Base-by-base conservation (phyloP, 2,329 filamentous ascomycete species). In the Orbilia ellipsospora region DNA sequence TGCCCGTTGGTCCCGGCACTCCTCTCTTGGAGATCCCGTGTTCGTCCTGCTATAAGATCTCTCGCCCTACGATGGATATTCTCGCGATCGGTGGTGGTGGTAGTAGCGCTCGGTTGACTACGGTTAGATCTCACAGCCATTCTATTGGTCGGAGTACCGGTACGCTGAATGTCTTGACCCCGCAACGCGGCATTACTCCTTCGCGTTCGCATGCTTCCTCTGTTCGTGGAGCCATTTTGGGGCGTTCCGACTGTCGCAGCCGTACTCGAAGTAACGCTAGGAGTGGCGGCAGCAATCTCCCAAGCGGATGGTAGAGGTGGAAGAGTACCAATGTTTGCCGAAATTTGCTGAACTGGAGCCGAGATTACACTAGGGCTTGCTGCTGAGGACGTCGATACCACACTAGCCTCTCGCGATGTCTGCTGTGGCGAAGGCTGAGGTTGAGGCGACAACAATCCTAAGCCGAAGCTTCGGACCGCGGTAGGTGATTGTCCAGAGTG, bases 161-260 rank as follows among this genome's bases (percentile, higher is more conserved):
- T 63, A 3, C 72, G 64, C 44, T 69, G 72, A 44, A 65, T 64
- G 42, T 65, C 72, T 23, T 60, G 44, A 15, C 31, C 54, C 10
- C 72, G 64, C 13, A 75, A 60, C 48, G 72, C 59, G 6, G 72
- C 72, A n/a, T 69, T 75, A 52, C 72, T 75, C 42, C 72, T 42
- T 54, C 72, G 56, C 4, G 52, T 50, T 40, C 72, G 60, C 59
- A 75, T 75, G 15, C 69, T 61, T 10, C 64, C 64, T 64, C 70
- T 68, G 18, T 51, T 64, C 15, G 60, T 69, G 13, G 54, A 40
- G 2, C 45, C 52, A 20, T 57, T 68, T 50, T 75, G 64, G 13
- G 20, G 20, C 8, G 64, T 55, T 5, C 60, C 67, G 6, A 62
- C 18, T n/a, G 66, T 63, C 20, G 57, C 57, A 15, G 66, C 59